Evolutionary conservation across 495 filamentous ascomycete species (phyloP), one percentile per base, ranked within the genome.

Genomic region (Penicillium steckii): DNA sequence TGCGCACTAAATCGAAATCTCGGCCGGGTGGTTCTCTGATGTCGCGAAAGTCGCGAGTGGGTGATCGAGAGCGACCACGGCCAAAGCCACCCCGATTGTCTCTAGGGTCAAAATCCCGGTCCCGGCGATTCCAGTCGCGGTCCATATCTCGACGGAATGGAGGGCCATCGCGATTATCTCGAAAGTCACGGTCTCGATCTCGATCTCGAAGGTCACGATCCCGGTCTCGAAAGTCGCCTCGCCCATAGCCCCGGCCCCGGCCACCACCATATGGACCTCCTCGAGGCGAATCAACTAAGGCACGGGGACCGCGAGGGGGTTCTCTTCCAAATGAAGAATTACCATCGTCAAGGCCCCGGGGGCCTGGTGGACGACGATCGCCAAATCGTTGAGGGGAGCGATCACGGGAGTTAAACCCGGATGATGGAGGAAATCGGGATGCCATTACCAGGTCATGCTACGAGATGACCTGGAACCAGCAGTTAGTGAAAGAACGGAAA

Each of bases 261-360:
- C 69, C 49, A 18, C 60, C 69, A 52, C 65, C 62, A 52, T 70
- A 78, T 5, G 60, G 61, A 2, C 66, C 69, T 12, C 85, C 84
- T 57, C 82, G 79, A 25, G 85, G 80, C 3, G 82, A 68, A 56
- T 89, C 86, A 18, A 86, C 73, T 48, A 86, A 61, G 7, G 84
- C 87, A 62, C 87, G 88, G 0, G 88, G 88, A 3, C 83, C 88
- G 29, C 86, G 75, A 2, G 88, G 88, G 0, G 88, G 85, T 44
- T 83, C 80, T 44, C 81, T 61, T 21, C 70, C 71, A 18, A 77
- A 61, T 9, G 72, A 64, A 27, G 64, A 49, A 52, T 58, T 69
- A 10, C 56, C 65, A 56, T 76, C 74, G 52, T 76, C 72, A 13
- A 68, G 61, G 42, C 68, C 68, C 45, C 74, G 72, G 44, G 73